Conservation (phyloP, 495 filamentous ascomycete species). For the Penicillium simplicissimum region DNA sequence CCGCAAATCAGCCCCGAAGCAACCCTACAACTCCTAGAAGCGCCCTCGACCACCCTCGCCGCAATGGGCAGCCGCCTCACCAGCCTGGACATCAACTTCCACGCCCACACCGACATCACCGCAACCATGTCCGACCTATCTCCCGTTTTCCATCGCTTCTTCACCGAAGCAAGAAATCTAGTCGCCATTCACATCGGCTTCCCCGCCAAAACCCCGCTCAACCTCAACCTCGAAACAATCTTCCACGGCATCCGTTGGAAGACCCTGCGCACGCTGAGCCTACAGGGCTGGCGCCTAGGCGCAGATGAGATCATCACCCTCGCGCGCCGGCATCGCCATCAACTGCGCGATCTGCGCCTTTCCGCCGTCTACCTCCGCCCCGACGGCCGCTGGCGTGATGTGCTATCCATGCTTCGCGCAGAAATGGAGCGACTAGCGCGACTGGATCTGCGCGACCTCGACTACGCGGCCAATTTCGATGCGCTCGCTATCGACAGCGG, state of each 20-base stretch:
- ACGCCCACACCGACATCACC: conserved; percentile 56
- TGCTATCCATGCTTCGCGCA: conserved; percentile 55
- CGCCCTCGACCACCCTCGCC: conserved; percentile 49
- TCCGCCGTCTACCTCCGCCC: conserved; percentile 59
- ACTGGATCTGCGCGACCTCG: conserved; percentile 60
- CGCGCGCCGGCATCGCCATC: conserved; percentile 54
- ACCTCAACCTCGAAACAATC: conserved; percentile 56
- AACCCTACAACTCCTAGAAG: conserved; percentile 49
- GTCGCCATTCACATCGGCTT: conserved; percentile 69
- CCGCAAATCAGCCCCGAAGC: conserved; percentile 66
- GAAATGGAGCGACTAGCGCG: conserved; percentile 61
- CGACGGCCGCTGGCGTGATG: conserved; percentile 60
- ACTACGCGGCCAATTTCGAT: conserved; percentile 61
- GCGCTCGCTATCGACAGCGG: conserved; percentile 27
- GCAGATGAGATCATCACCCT: conserved; percentile 61
- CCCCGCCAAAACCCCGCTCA: conserved; percentile 55
- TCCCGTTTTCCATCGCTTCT: conserved; percentile 54
- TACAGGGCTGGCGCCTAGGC: conserved; percentile 63
- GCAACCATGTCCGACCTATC: conserved; percentile 57
- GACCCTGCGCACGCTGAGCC: conserved; percentile 61
- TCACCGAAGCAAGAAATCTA: conserved; percentile 59
- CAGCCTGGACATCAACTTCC: conserved; percentile 60
- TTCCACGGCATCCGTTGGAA: conserved; percentile 66
- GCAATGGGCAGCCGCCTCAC: conserved; percentile 57
- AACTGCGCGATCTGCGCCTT: conserved; percentile 58